Conservation (phyloP, 371 early-diverging fungal genomes). For the Paraphysoderma sedebokerense region DNA sequence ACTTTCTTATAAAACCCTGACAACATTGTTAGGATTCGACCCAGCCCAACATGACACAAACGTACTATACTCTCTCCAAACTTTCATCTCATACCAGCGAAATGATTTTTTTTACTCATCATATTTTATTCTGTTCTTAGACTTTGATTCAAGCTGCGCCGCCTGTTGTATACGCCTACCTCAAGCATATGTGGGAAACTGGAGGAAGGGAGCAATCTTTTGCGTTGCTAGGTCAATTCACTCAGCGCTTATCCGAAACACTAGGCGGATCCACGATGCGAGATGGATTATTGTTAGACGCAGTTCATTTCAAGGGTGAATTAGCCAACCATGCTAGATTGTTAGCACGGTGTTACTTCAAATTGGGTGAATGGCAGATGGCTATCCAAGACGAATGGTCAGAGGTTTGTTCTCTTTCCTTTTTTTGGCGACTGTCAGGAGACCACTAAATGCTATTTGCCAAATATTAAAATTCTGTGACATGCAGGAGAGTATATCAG, state of each 20-base stretch:
- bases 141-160: constrained; percentile 30
- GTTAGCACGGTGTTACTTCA: constrained; percentile 77
- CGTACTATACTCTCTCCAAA: neutral
- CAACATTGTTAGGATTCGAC: constrained; percentile 27
- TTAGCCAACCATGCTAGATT: constrained; percentile 33
- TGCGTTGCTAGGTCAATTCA: constrained; percentile 19
- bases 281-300: constrained; percentile 26
- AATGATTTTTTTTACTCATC: neutral
- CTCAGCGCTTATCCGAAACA: constrained; percentile 27
- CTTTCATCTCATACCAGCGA: neutral
- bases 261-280: constrained; percentile 16
- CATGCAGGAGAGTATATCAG: constrained; percentile 42
- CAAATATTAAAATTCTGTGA: neutral
- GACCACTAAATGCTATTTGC: too few species aligned
- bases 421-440: constrained; percentile 3
- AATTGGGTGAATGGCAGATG: constrained; percentile 86
- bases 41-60: constrained; percentile 2
- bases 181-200: constrained; percentile 88
- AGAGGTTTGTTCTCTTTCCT: constrained; percentile 16
- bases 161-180: constrained; percentile 76
- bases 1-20: constrained; percentile 64
- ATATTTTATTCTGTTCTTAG: constrained; percentile 12
- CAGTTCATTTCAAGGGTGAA: constrained; percentile 28
- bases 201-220: constrained; percentile 25
- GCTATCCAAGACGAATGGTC: constrained; percentile 58